phyloP scores from a whole-genome alignment of 2,329 filamentous ascomycete species.

The Monilinia polystroma region DNA sequence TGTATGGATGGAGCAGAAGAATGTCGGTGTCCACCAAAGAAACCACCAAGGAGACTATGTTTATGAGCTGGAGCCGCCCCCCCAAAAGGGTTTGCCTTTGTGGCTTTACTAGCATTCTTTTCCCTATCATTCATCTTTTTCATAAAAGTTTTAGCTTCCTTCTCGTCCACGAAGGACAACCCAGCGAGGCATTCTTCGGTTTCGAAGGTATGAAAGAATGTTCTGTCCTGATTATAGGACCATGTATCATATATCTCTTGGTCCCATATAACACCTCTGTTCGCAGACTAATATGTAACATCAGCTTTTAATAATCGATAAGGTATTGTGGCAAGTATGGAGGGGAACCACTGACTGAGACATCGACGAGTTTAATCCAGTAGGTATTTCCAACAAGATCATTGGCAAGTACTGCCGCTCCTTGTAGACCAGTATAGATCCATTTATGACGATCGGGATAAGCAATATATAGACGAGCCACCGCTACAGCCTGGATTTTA shows the following conservation, averaged over 20 bases:
- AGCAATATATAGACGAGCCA: constrained; percentile 89
- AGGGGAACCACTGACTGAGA: constrained; percentile 66
- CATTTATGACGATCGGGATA: constrained; percentile 83
- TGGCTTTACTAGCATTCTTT: constrained; percentile 91
- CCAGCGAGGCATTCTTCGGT: constrained; percentile 88
- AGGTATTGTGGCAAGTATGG: neutral
- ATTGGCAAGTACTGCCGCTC: constrained; percentile 86
- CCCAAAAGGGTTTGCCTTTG: constrained; percentile 73
- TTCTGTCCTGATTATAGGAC: constrained; percentile 92
- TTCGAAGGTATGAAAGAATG: constrained; percentile 97
- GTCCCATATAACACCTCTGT: constrained; percentile 89
- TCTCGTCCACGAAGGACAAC: constrained; percentile 92
- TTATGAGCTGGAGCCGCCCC: constrained; percentile 44
- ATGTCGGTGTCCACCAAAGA: constrained; percentile 60
- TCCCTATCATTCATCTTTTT: constrained; percentile 97
- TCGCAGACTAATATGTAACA: constrained; percentile 61
- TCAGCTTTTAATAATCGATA: constrained; percentile 27
- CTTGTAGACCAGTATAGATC: constrained; percentile 92
- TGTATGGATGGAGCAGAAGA: constrained; percentile 50
- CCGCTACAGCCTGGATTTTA: constrained; percentile 95
- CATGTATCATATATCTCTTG: constrained; percentile 97
- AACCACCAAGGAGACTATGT: constrained; percentile 56
- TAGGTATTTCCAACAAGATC: constrained; percentile 93
- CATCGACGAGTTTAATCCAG: constrained; percentile 96
- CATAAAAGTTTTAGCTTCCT: constrained; percentile 93